Percentiles rank a stretch among this genome's conserved stretches.
phyloP scores from a whole-genome alignment of 2,329 filamentous ascomycete species.

The Aspergillus puulaauensis region DNA sequence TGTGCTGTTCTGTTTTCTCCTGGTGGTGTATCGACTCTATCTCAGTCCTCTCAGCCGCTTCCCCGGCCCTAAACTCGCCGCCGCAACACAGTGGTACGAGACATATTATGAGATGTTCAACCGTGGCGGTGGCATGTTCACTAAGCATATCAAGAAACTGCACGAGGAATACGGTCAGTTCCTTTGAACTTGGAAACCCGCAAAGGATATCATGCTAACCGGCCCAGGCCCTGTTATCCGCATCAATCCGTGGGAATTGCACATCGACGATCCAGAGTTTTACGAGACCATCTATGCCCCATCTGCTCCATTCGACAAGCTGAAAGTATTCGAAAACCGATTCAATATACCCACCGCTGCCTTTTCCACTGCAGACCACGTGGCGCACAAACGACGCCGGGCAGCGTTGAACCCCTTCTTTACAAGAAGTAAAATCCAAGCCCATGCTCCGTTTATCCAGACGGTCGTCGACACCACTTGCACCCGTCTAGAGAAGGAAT shows the following conservation, averaged over 20 bases:
- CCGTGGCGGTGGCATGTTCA: background rate
- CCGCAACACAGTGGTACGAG: constrained; percentile 2
- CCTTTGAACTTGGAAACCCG: too few relatives aligned
- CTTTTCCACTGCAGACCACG: constrained; percentile 4
- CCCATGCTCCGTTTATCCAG: background rate
- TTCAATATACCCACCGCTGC: background rate
- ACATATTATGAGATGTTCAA: constrained; percentile 2
- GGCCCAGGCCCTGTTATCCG: constrained; percentile 1
- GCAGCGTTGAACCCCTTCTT: constrained; percentile 3
- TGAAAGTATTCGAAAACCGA: constrained; percentile 1
- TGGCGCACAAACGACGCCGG: background rate
- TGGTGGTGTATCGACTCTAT: too few relatives aligned
- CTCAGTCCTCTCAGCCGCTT: too few relatives aligned
- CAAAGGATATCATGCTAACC: background rate
- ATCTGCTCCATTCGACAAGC: background rate
- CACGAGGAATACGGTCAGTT: background rate
- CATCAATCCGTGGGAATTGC: constrained; percentile 1
- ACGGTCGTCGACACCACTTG: background rate
- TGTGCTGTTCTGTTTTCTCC: too few relatives aligned
- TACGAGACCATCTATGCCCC: background rate
- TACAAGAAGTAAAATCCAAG: background rate
- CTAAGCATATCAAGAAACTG: background rate
- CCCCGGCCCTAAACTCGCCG: background rate
- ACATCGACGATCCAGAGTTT: constrained; percentile 1
- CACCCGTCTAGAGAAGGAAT: background rate